Percentiles rank a stretch among this genome's conserved stretches.
These are phyloP conservation scores for Fusarium sp. DNA, from an alignment of 2,329 filamentous ascomycete species.

Conservation along the genomic window DNA sequence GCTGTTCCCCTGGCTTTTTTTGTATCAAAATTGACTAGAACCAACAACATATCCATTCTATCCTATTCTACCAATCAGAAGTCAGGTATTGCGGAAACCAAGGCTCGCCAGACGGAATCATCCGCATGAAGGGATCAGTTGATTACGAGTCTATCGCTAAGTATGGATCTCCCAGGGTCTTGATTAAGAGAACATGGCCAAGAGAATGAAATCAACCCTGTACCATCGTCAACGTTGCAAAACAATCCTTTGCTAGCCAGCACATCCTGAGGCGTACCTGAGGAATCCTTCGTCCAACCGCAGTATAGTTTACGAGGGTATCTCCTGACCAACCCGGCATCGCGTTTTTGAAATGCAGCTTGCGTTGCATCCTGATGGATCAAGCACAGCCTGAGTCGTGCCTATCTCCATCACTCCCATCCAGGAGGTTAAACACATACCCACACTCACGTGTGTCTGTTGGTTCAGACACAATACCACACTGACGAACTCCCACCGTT, in stretches of 20 bases:
- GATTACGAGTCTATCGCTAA: neutral
- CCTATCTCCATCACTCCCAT: no score
- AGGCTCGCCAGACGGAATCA: neutral
- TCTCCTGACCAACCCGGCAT: no score
- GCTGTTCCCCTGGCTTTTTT: neutral
- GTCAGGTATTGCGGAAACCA: neutral
- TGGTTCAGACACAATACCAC: conserved; percentile 10
- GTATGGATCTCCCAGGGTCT: no score
- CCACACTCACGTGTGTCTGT: neutral
- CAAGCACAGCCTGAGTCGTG: neutral
- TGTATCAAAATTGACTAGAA: neutral
- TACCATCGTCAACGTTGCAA: no score
- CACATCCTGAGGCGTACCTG: no score
- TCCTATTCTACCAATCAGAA: neutral
- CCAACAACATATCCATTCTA: neutral
- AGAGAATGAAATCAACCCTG: no score
- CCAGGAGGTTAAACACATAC: no score
- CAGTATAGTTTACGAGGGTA: no score
- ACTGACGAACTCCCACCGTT: neutral
- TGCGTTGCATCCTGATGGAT: neutral
- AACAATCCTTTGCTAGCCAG: no score
- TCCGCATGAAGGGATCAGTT: neutral
- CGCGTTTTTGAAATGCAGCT: neutral
- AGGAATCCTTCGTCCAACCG: no score
- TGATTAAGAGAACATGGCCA: no score